Base-by-base conservation (phyloP, 768 basidiomycete genomes). In the Suillus sp. region DNA sequence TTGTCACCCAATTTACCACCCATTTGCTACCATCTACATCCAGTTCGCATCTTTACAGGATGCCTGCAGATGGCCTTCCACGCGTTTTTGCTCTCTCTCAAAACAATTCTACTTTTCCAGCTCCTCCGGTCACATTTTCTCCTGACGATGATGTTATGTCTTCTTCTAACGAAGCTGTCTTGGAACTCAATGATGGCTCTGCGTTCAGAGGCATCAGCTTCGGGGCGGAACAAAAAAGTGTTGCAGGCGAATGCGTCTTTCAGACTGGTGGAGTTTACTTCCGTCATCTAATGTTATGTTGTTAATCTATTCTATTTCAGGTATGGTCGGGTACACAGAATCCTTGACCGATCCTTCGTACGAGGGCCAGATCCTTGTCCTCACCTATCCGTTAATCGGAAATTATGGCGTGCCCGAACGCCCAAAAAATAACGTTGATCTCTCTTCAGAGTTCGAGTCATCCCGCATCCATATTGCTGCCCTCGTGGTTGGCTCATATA, bases 281-380 rank as follows among this genome's bases (percentile, higher is more conserved):
- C 64, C 25, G 4, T 45, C 16, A 13, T 48, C 60, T 58, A 64
- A 63, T 62, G 60, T 59, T 65, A 60, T 64, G 2, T 40, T 27
- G 61, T 51, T 58, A 62, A 67, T 67, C 63, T 71, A 71, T 62
- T 55, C 48, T 61, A 27, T 64, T 27, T 60, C 71, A 99, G 97
- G 97, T 62, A 99, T 99, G 96, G 95, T 99, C 62, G 97, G 97
- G 35, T 99, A 99, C 77, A 95, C 94, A 42, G 97, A 99, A 72
- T 98, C 96, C 22, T 81, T 99, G 69, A 99, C 97, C 51, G 97
- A 99, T 76, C 97, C 97, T 22, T 99, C 96, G 2, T 99, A 99
- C 78, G 90, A 96, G 75, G 95, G 95, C 40, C 97, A 99, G 78
- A 99, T 99, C 73, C 90, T 99, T 64, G 88, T 99, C 67, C 84